These are phyloP conservation scores for Diplodia sapinea DNA, from an alignment of 2,329 filamentous ascomycete genomes.

Conservation along the genomic window DNA sequence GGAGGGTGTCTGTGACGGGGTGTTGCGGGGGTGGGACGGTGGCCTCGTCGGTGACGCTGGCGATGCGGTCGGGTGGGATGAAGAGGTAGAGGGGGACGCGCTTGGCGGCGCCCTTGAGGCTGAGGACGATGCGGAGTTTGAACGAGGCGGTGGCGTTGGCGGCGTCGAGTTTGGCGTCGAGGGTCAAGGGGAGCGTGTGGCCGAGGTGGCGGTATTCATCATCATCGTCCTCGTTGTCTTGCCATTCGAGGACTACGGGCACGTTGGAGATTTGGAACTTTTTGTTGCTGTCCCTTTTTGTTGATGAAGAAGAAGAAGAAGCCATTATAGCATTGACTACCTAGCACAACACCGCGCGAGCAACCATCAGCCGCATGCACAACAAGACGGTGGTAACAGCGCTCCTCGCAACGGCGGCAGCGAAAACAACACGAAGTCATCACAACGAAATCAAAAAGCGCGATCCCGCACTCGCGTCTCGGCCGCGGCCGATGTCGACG, in stretches of 20 bases:
- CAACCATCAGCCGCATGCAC: slow-evolving; percentile 1
- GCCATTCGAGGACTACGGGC: slow-evolving; percentile 1
- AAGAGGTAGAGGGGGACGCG: slow-evolving; percentile 5
- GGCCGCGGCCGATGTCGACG: too few relatives aligned
- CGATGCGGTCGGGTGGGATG: not conserved
- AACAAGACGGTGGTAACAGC: too few relatives aligned
- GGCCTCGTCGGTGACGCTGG: not conserved
- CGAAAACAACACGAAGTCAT: not conserved
- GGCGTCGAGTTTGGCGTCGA: not conserved
- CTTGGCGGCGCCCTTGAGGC: slow-evolving; percentile 3
- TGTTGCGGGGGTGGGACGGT: not conserved
- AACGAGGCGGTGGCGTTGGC: not conserved
- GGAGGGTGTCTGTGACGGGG: too few relatives aligned
- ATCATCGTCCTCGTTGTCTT: not conserved
- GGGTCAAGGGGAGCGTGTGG: not conserved
- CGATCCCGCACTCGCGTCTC: not conserved
- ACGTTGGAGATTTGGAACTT: not conserved
- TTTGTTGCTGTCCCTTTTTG: not conserved
- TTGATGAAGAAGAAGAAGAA: not conserved
- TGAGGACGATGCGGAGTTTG: slow-evolving; percentile 1
- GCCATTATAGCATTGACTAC: not conserved
- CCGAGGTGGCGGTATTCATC: not conserved
- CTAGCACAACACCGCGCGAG: not conserved
- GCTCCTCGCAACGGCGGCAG: too few relatives aligned
- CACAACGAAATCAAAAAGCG: not conserved